phyloP scores from a whole-genome alignment of 2,329 filamentous ascomycete species.

The Chrysosphaeria jannelii region DNA sequence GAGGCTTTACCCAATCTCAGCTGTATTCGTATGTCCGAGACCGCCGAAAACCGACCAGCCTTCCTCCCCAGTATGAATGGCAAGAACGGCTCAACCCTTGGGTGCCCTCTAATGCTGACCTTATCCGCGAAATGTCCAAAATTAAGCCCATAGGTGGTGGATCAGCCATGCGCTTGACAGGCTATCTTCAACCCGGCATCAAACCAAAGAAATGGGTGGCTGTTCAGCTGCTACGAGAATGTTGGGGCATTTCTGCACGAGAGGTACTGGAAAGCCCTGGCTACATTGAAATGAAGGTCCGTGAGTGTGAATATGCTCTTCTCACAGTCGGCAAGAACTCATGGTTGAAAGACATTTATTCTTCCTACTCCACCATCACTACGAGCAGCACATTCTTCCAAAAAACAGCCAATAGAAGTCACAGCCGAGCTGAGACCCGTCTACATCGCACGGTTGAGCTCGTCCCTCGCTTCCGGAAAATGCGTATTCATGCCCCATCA shows the following conservation, averaged over 20 bases:
- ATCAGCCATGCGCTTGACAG: slow-evolving; percentile 1
- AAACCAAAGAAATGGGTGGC: slow-evolving; percentile 13
- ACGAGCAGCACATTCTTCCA: slow-evolving; percentile 3
- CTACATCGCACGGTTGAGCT: slow-evolving; percentile 9
- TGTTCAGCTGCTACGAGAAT: slow-evolving; percentile 14
- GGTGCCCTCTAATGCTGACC: no score
- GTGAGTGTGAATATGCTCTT: slow-evolving; percentile 13
- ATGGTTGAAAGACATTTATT: slow-evolving; percentile 9
- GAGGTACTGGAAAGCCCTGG: slow-evolving; percentile 15
- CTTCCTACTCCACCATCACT: slow-evolving; percentile 3
- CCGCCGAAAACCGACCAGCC: slow-evolving; percentile 1
- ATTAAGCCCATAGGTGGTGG: slow-evolving; percentile 2
- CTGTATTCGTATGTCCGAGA: slow-evolving; percentile 13
- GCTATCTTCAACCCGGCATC: slow-evolving; percentile 3
- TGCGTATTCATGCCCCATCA: slow-evolving; percentile 11
- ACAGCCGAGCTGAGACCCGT: slow-evolving; percentile 2
- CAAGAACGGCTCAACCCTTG: slow-evolving; percentile 13
- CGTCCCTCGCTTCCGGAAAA: slow-evolving; percentile 5
- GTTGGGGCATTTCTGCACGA: slow-evolving; percentile 19
- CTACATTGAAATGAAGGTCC: slow-evolving; percentile 11
- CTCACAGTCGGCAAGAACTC: slow-evolving; percentile 12
- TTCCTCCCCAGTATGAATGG: slow-evolving; percentile 9
- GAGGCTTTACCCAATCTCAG: slow-evolving; percentile 17
- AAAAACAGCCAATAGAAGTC: slow-evolving; percentile 9
- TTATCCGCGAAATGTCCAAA: not conserved